Evolutionary conservation across 1,284 basidiomycete species (phyloP).

Genomic region (Trichosporon sp.): DNA sequence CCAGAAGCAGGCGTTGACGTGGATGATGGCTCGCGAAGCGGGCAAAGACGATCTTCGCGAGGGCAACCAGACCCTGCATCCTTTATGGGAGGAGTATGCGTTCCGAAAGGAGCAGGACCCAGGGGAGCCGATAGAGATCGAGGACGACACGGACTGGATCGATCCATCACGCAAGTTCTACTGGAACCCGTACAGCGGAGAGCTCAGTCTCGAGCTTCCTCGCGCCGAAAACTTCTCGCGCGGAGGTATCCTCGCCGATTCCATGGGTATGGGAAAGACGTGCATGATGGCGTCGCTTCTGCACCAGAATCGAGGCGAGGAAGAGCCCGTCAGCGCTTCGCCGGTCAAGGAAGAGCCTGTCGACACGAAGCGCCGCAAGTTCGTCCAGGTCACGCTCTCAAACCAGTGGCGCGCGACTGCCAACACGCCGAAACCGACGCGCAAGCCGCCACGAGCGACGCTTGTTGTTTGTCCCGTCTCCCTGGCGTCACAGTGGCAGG

Average conservation of each 20-base stretch:
- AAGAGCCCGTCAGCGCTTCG: slow-evolving; percentile 13
- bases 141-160: slow-evolving; percentile 40
- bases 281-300: slow-evolving; percentile 84
- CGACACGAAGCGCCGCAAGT: slow-evolving; percentile 39
- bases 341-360: slow-evolving; percentile 16
- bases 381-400: slow-evolving; percentile 45
- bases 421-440: slow-evolving; percentile 21
- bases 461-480: slow-evolving; percentile 91
- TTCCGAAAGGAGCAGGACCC: slow-evolving; percentile 38
- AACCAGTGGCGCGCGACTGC: slow-evolving; percentile 45
- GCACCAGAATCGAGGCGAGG: slow-evolving; percentile 61
- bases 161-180: slow-evolving; percentile 58
- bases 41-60: slow-evolving; percentile 65
- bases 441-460: slow-evolving; percentile 56
- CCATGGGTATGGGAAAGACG: slow-evolving; percentile 80
- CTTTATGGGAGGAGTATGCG: slow-evolving; percentile 78
- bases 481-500: slow-evolving; percentile 81
- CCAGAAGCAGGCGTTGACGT: slow-evolving; percentile 89
- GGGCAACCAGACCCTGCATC: slow-evolving; percentile 66
- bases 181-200: slow-evolving; percentile 88
- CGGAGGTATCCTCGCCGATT: slow-evolving; percentile 54
- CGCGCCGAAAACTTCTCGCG: slow-evolving; percentile 69
- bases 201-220: slow-evolving; percentile 81
- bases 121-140: slow-evolving; percentile 44
- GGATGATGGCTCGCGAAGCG: slow-evolving; percentile 87